A percentile compares a stretch with the other conserved stretches of the same genome.
Conservation (phyloP, 2,329 filamentous ascomycete genomes). For the Cladosporium cucumerinum region DNA sequence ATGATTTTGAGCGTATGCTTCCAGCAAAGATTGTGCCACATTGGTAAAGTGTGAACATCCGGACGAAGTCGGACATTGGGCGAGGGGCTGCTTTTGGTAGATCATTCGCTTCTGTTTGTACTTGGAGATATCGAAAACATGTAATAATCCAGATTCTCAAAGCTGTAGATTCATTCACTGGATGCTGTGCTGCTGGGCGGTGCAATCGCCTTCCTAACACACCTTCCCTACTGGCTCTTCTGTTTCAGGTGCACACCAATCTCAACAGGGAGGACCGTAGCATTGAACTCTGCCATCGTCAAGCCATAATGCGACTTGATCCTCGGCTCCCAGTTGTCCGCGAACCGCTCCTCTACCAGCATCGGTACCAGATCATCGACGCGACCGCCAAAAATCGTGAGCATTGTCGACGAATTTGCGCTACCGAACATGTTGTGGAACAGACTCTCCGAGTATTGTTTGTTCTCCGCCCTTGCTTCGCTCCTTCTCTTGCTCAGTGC, state of each 20-base stretch:
- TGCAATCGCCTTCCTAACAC: neutral
- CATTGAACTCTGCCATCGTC: constrained; percentile 44
- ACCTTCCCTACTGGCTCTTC: neutral
- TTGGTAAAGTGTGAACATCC: neutral
- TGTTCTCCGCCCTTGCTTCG: constrained; percentile 37
- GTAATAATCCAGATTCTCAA: neutral
- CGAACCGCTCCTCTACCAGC: constrained; percentile 41
- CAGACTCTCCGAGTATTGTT: constrained; percentile 28
- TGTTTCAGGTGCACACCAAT: constrained; percentile 35
- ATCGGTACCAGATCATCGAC: constrained; percentile 40
- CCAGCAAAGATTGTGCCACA: neutral
- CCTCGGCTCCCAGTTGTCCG: constrained; percentile 42
- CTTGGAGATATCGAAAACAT: neutral
- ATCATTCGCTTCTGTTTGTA: neutral
- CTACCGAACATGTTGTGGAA: constrained; percentile 42
- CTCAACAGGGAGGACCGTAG: constrained; percentile 40
- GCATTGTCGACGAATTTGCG: constrained; percentile 43
- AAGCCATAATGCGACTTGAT: constrained; percentile 38
- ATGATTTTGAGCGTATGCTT: neutral
- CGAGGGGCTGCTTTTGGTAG: neutral
- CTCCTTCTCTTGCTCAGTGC: constrained; percentile 35
- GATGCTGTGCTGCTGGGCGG: neutral
- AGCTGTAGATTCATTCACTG: neutral
- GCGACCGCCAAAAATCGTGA: constrained; percentile 41
- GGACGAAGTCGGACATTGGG: neutral